phyloP scores from a whole-genome alignment of 345 rosid genomes.

The Cardiospermum halicacabum region DNA sequence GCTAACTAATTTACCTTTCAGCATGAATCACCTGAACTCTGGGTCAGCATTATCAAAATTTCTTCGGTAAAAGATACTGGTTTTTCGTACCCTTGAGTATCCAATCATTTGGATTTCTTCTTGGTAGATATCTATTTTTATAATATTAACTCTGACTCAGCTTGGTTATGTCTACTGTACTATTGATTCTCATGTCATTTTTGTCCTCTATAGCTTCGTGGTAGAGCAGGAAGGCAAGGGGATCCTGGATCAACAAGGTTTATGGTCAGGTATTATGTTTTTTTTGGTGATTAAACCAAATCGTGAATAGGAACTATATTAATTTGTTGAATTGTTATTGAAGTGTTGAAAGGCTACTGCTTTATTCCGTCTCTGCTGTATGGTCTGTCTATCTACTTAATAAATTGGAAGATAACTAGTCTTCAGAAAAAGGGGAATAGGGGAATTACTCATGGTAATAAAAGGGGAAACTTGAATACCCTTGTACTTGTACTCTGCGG shows the following conservation, averaged over 20 bases:
- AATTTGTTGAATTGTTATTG: not conserved
- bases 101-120: not conserved
- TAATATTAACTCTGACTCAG: not conserved
- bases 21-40: too few relatives aligned
- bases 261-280: slow-evolving; percentile 76
- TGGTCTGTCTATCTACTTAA: too few relatives aligned
- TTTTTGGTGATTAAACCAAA: not conserved
- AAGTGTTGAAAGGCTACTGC: too few relatives aligned
- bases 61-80: not conserved
- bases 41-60: not conserved
- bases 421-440: too few relatives aligned
- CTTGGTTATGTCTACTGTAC: too few relatives aligned
- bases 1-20: too few relatives aligned
- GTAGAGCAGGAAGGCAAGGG: slow-evolving; percentile 98
- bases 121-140: not conserved
- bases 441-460: too few relatives aligned
- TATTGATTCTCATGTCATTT: slow-evolving; percentile 7
- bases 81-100: not conserved
- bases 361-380: too few relatives aligned
- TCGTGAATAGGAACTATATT: not conserved
- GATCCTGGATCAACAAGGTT: slow-evolving; percentile 97
- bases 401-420: too few relatives aligned
- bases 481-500: too few relatives aligned
- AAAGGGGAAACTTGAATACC: too few relatives aligned
- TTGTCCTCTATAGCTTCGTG: slow-evolving; percentile 69